These are phyloP conservation scores for Fusarium sp. DNA, from an alignment of 2,329 filamentous ascomycete genomes.

Conservation along the genomic window DNA sequence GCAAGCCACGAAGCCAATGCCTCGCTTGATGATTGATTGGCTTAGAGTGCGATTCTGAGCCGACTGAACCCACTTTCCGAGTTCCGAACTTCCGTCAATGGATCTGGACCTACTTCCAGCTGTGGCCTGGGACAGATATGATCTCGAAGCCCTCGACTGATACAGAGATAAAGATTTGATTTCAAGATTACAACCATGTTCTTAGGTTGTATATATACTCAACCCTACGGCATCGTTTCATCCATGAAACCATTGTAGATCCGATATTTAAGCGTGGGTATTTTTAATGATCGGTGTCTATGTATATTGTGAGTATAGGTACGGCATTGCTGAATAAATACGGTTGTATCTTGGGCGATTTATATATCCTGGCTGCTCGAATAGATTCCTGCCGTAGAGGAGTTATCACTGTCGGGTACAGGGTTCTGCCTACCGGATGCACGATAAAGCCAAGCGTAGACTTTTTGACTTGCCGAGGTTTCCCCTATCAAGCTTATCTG, in stretches of 20 bases:
- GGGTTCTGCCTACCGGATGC: neutral
- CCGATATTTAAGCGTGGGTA: neutral
- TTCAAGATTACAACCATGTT: slow-evolving; percentile 32
- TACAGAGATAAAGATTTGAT: slow-evolving; percentile 44
- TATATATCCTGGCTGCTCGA: neutral
- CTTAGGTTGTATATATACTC: slow-evolving; percentile 46
- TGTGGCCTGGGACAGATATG: neutral
- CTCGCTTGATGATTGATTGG: neutral
- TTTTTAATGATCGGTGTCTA: neutral
- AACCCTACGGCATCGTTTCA: neutral
- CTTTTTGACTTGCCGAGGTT: neutral
- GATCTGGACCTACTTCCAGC: neutral
- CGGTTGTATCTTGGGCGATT: neutral
- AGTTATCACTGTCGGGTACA: neutral
- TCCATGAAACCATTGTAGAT: neutral
- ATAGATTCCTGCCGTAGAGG: neutral
- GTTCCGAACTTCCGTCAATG: neutral
- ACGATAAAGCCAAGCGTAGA: neutral
- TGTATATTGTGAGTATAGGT: neutral
- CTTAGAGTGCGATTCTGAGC: neutral
- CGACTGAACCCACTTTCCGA: neutral
- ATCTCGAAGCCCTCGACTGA: slow-evolving; percentile 45
- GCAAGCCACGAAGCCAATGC: neutral
- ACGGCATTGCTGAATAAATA: neutral
- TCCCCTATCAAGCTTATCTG: neutral